These are phyloP conservation scores for Trichoderma lentiforme DNA, from an alignment of 2,329 filamentous ascomycete genomes.

Conservation along the genomic window DNA sequence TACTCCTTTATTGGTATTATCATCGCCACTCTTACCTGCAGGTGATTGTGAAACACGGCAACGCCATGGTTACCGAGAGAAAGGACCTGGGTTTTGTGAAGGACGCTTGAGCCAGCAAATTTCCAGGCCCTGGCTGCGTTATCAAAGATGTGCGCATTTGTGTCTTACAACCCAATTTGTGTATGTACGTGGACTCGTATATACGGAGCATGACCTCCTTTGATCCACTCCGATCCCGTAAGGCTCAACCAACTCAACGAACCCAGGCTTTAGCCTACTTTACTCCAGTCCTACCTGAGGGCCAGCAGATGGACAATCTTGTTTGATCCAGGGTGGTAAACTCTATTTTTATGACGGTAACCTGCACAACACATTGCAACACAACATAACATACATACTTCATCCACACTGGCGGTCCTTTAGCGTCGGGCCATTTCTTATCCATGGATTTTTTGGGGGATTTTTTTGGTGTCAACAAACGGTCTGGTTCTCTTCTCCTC, in stretches of 20 bases:
- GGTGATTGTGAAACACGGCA: conserved; percentile 9
- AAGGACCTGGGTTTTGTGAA: not conserved
- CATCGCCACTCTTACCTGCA: not conserved
- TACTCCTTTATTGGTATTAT: not conserved
- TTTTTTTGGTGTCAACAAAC: conserved; percentile 1
- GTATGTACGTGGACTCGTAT: not conserved
- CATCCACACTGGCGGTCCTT: not conserved
- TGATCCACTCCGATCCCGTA: conserved; percentile 6
- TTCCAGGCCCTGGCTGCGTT: conserved; percentile 9
- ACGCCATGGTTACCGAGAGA: conserved; percentile 9
- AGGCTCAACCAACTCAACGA: not conserved
- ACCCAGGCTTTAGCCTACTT: not conserved
- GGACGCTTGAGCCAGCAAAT: conserved; percentile 17
- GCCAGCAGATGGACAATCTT: not conserved
- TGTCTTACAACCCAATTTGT: conserved; percentile 9
- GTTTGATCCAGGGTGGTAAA: not conserved
- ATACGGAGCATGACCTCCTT: not conserved
- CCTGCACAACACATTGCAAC: not conserved
- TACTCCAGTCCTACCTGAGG: not conserved
- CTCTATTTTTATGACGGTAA: not conserved
- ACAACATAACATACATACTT: not conserved
- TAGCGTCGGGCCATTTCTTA: not conserved
- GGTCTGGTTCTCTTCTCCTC: not conserved
- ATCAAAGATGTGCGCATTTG: conserved; percentile 9
- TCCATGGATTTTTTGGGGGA: not conserved